Evolutionary conservation across 352 stramenopile genomes (phyloP).

Genomic region (Phytopythium boreale): DNA sequence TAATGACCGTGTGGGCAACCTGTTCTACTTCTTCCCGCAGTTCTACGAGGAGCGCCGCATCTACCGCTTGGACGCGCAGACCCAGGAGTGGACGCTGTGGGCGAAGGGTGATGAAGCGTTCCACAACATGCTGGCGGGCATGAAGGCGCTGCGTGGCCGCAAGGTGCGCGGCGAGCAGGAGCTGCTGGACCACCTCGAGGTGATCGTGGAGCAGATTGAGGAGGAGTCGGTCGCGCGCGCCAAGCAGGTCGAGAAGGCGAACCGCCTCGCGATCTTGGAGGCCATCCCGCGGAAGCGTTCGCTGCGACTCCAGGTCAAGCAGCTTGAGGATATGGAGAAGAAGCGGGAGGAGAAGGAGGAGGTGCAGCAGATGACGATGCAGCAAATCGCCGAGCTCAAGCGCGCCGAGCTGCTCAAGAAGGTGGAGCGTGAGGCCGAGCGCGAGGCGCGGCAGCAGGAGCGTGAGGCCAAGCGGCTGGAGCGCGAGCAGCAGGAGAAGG

Average conservation of each 20-base stretch:
- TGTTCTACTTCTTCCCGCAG: conserved; percentile 85
- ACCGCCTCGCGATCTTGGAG: conserved; percentile 74
- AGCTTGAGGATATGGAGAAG: conserved; percentile 78
- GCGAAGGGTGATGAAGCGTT: conserved; percentile 73
- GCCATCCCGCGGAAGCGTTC: conserved; percentile 82
- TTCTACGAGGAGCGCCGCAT: conserved; percentile 84
- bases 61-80: conserved; percentile 54
- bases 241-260: conserved; percentile 68
- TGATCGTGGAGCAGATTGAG: conserved; percentile 77
- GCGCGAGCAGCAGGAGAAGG: conserved; percentile 53
- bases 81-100: conserved; percentile 67
- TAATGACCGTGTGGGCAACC: conserved; percentile 66
- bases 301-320: conserved; percentile 81
- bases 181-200: conserved; percentile 72
- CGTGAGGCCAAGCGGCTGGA: conserved; percentile 44
- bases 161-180: conserved; percentile 74
- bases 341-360: conserved; percentile 54
- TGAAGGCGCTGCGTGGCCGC: conserved; percentile 57
- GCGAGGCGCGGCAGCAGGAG: conserved; percentile 48
- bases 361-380: conserved; percentile 50
- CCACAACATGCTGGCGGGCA: conserved; percentile 45
- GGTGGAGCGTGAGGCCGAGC: conserved; percentile 64
- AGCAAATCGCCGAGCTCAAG: conserved; percentile 71
- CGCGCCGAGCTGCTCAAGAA: conserved; percentile 62
- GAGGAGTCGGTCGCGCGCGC: conserved; percentile 50